Conservation (phyloP, 371 early-diverging fungal genomes). For the Capillidium rhysosporum region DNA sequence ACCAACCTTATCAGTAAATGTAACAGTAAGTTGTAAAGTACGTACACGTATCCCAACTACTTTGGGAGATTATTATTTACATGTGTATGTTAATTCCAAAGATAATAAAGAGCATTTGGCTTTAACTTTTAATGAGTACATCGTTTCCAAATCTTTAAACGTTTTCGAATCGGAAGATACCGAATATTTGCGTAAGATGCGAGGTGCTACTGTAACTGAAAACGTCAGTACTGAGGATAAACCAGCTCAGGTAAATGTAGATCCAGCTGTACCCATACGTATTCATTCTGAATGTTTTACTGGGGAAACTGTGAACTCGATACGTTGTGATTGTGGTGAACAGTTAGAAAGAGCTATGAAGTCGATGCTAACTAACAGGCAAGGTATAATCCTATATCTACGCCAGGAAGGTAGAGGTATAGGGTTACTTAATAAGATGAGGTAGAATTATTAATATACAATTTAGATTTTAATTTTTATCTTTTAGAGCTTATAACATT, state of each 20-base stretch:
- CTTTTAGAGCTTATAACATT: slow-evolving; percentile 75
- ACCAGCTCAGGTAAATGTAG: too few species aligned
- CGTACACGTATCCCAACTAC: slow-evolving; percentile 73
- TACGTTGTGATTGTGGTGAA: slow-evolving; percentile 90
- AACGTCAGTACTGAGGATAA: slow-evolving; percentile 5
- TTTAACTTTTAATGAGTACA: slow-evolving; percentile 56
- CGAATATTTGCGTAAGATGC: slow-evolving; percentile 48
- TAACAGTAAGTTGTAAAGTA: slow-evolving; percentile 36
- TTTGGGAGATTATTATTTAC: slow-evolving; percentile 58
- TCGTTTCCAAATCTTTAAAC: background rate
- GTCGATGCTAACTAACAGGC: slow-evolving; percentile 53
- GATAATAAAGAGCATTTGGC: slow-evolving; percentile 86
- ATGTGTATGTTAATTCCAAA: slow-evolving; percentile 62
- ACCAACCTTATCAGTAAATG: too few species aligned
- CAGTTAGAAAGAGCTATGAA: slow-evolving; percentile 87
- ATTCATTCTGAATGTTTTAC: slow-evolving; percentile 96
- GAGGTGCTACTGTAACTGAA: slow-evolving; percentile 41
- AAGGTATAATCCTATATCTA: slow-evolving; percentile 83
- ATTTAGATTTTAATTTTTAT: background rate
- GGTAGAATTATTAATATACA: slow-evolving; percentile 20
- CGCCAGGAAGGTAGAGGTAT: slow-evolving; percentile 93
- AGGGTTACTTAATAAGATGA: slow-evolving; percentile 79
- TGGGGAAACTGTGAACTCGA: slow-evolving; percentile 81
- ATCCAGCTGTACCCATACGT: slow-evolving; percentile 35
- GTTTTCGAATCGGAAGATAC: slow-evolving; percentile 28